Evolutionary conservation across 2,329 filamentous ascomycete species (phyloP).

Genomic region (Purpureocillium lavendulum): DNA sequence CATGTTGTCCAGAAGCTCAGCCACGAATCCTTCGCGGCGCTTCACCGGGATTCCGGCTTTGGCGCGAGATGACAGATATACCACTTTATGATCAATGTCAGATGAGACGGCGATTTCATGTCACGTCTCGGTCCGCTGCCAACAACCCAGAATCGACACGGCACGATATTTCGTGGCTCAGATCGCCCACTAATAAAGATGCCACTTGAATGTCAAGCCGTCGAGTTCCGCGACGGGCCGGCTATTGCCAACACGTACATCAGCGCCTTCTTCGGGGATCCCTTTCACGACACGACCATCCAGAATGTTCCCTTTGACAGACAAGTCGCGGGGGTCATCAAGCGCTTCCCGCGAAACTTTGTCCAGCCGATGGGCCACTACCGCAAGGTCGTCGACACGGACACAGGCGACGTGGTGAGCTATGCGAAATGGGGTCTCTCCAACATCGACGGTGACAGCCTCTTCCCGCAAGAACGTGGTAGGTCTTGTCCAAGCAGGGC

Average conservation of each 20-base stretch:
- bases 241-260: constrained; percentile 1
- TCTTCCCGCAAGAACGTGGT: too few relatives aligned
- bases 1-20: too few relatives aligned
- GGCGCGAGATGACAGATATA: too few relatives aligned
- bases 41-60: too few relatives aligned
- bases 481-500: too few relatives aligned
- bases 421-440: neutral
- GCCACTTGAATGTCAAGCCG: constrained; percentile 4
- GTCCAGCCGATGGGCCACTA: neutral
- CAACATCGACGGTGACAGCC: neutral
- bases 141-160: too few relatives aligned
- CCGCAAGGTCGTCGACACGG: neutral
- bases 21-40: too few relatives aligned
- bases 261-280: constrained; percentile 1
- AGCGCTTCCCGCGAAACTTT: neutral
- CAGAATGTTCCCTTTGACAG: neutral
- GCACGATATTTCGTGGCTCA: too few relatives aligned
- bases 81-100: too few relatives aligned
- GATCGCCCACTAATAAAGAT: too few relatives aligned
- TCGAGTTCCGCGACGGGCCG: constrained; percentile 3
- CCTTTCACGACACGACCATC: neutral
- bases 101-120: too few relatives aligned
- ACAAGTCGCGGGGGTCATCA: constrained; percentile 1
- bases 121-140: too few relatives aligned
- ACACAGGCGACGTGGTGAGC: neutral